Evolutionary conservation across 2,329 filamentous ascomycete genomes (phyloP).

Genomic region (Aspergillus caelatus): DNA sequence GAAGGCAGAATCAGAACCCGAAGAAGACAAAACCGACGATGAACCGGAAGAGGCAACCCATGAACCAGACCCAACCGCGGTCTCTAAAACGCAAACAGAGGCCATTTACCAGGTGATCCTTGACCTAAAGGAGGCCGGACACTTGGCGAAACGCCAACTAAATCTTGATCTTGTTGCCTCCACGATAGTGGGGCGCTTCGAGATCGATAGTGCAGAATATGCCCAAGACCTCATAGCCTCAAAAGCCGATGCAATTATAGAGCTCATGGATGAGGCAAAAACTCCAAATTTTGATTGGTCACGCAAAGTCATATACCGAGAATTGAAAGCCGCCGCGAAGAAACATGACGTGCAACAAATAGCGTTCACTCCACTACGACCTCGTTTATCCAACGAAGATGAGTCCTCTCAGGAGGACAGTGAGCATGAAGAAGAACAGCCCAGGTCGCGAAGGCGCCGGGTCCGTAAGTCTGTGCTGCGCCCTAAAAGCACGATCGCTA

Average conservation of each 20-base stretch:
- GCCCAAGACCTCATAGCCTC: constrained; percentile 40
- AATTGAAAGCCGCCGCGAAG: constrained; percentile 40
- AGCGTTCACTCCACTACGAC: constrained; percentile 38
- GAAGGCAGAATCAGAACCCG: constrained; percentile 19
- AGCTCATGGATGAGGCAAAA: constrained; percentile 42
- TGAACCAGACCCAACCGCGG: constrained; percentile 27
- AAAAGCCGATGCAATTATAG: constrained; percentile 35
- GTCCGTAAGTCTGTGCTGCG: constrained; percentile 49
- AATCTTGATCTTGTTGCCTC: constrained; percentile 38
- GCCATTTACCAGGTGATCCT: constrained; percentile 40
- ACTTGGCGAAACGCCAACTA: constrained; percentile 44
- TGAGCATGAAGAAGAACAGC: constrained; percentile 27
- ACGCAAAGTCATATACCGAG: constrained; percentile 45
- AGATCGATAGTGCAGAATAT: constrained; percentile 37
- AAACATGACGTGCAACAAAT: constrained; percentile 29
- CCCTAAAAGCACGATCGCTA: constrained; percentile 44
- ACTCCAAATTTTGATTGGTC: constrained; percentile 42
- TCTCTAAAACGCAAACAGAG: constrained; percentile 39
- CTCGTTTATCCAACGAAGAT: constrained; percentile 29
- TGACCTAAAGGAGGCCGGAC: constrained; percentile 44
- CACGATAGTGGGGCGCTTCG: constrained; percentile 38
- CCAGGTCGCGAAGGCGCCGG: constrained; percentile 29
- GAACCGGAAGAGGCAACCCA: constrained; percentile 24
- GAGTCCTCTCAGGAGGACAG: constrained; percentile 37
- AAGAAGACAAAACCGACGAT: constrained; percentile 21